Evolutionary conservation across 2,329 filamentous ascomycete species (phyloP), one percentile per base, ranked within the genome.

Genomic region (Pseudogymnoascus sp.): DNA sequence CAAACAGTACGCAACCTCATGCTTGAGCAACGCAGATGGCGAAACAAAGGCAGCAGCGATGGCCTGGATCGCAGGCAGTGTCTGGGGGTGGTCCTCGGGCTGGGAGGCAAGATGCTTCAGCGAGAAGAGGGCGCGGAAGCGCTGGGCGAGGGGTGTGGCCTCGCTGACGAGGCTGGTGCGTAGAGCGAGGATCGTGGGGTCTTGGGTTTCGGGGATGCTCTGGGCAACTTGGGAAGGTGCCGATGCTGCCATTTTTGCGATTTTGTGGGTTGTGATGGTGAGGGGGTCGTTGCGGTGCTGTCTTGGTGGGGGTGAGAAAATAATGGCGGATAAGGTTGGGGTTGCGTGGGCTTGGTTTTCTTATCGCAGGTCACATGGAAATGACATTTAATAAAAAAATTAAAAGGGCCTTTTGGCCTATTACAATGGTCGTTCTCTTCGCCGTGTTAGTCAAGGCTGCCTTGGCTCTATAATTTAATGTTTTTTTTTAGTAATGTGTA

Each of bases 91-190:
- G 1, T 82, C 75, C 8, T 82, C 81, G 37, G 81, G 74, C 65
- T 86, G 83, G 62, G 83, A 86, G 57, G 94, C 93, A 63, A 97
- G 79, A 74, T 97, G 90, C 78, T 99, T 99, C 63, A 99, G 86
- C 16, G 93, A 97, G 79, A 99, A 99, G 68, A 99, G 89, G 43
- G 94, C 93, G 69, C 94, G 91, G 77, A 97, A 99, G 65, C 94
- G 91, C 65, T 90, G 81, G 38, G 92, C 88, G 60, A 99, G 88
- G 50, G 92, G 86, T 64, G 89, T 88, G 12, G 82, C 77, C 77
- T 97, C 94, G 57, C 89, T 88, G 69, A 82, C 87, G 63, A 99
- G 85, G 63, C 87, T 89, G 70, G 88, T 82, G 70, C 91, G 87
- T 59, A 95, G 74, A 34, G 73, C 70, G 43, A 72, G 64, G 63